Base-by-base conservation (phyloP, 306 rosid genomes). In the Corylus avellana region DNA sequence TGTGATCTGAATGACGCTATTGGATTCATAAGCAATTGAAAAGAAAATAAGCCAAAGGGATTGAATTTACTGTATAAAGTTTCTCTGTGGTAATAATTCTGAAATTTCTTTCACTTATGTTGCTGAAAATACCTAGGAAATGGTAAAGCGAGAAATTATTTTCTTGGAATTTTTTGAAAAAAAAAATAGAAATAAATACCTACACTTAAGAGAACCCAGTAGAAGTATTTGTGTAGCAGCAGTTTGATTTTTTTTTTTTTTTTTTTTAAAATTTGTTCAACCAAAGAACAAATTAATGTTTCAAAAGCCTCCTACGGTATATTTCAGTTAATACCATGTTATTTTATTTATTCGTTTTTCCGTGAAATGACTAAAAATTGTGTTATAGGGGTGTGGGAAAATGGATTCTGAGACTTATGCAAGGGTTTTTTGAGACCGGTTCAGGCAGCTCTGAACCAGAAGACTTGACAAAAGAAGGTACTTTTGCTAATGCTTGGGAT, bases 311-410 rank as follows among this genome's bases (percentile, higher is more conserved):
- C 12, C 42, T 42, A 39, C 9, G 12, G 48, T 29, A 12, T 61
- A 16, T 29, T 12, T 67, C 0, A 3, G 25, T 7, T 39, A 67
- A 39, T 35, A 0, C 16, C 10, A 18, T 18, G 18, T 3, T 39
- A 67, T 10, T 59, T 25, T 10, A 18, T 8, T 8, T 8, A 39
- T 10, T 8, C 10, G 4, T 8, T 17, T 2, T 70, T 76, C 29
- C 69, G 56, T 79, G 81, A 47, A 61, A 49, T 68, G 39, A 77
- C 61, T 77, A 80, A 57, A 75, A 75, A 75, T 81, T 76, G 50
- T 88, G 70, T 66, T 73, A 53, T 18, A 95, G 98, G 87, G 98
- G 98, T 62, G 97, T 92, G 68, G 98, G 98, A 49, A 95, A 95
- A 81, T 91, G 95, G 97, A 95, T 95, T 72, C 89, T 92, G 86